Base-by-base conservation (phyloP, 2,329 filamentous ascomycete genomes). In the Pseudogymnoascus destructans region DNA sequence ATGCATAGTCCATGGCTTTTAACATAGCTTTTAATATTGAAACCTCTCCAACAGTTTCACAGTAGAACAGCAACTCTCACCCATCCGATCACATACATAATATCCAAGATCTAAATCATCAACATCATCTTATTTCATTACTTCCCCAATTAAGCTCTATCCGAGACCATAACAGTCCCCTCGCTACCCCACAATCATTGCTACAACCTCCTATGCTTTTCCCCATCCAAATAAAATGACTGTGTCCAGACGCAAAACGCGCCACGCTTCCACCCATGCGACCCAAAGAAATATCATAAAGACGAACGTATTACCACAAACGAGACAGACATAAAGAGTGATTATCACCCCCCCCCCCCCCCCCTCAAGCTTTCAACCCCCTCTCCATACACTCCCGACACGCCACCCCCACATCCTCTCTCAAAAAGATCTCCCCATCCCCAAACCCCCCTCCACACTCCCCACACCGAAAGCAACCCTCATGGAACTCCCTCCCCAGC, bases 401-500 rank as follows among this genome's bases (percentile, higher is more conserved):
- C 17, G 84, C 77, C 52, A 79, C 71, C 3, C 75, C 75, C n/a
- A 72, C 74, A 19, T 76, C 75, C 57, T 79, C 73, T 61, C 79
- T 77, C 38, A 81, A 80, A 67, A 85, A 85, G 63, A 85, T 79
- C 68, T 84, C 80, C 0, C 82, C 81, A 64, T 85, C 82, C 33
- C 80, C 77, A 64, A 86, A 85, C 0, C 78, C 77, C 33, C 78
- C 79, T 9, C 74, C 71, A 65, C 82, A 86, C 13, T 75, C 74
- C 13, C 76, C 79, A 69, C 93, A 98, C 59, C 85, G 83, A 73
- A 98, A 98, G 71, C 93, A 98, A 60, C 83, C 78, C 58, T 89
- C 85, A 72, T 98, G 93, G 91, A 93, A 98, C 74, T 97, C 92
- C 10, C 82, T 84, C 4, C 89, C 92, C 42, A 98, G 76, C 0